Evolutionary conservation across 345 rosid species (phyloP).

Genomic region (Dipteronia sinensis): DNA sequence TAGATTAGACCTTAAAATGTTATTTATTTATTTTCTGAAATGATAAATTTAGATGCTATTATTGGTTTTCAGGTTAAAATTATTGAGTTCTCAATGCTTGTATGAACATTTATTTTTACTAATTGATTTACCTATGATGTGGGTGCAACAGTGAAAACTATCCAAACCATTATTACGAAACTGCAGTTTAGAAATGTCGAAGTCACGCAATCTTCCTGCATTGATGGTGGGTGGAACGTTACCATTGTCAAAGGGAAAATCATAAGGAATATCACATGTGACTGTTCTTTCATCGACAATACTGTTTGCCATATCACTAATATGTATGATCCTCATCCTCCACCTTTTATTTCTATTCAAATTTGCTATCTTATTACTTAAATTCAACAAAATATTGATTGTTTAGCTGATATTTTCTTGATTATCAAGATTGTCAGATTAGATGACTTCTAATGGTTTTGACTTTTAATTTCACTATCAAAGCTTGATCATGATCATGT

Average conservation of each 20-base stretch:
- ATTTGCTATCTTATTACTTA: neutral
- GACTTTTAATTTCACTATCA: neutral
- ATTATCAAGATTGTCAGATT: neutral
- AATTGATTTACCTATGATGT: slow-evolving; percentile 1
- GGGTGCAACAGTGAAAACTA: slow-evolving; percentile 46
- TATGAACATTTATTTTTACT: neutral
- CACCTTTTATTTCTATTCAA: neutral
- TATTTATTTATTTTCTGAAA: neutral
- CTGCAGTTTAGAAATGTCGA: slow-evolving; percentile 35
- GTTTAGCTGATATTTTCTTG: neutral
- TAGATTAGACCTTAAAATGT: neutral
- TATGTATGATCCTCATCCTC: slow-evolving; percentile 44
- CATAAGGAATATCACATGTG: slow-evolving; percentile 45
- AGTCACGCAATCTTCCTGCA: slow-evolving; percentile 46
- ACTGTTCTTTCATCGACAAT: slow-evolving; percentile 40
- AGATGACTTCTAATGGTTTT: neutral
- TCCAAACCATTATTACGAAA: slow-evolving; percentile 46
- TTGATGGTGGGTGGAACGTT: slow-evolving; percentile 38
- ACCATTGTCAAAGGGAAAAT: neutral
- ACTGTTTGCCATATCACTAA: slow-evolving; percentile 58
- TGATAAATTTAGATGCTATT: neutral
- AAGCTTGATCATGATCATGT: too few species aligned
- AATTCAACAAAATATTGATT: neutral
- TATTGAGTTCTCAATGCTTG: neutral
- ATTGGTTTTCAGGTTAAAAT: neutral